Base-by-base conservation (phyloP, 2,329 filamentous ascomycete species). In the Calonectria pauciramosa region DNA sequence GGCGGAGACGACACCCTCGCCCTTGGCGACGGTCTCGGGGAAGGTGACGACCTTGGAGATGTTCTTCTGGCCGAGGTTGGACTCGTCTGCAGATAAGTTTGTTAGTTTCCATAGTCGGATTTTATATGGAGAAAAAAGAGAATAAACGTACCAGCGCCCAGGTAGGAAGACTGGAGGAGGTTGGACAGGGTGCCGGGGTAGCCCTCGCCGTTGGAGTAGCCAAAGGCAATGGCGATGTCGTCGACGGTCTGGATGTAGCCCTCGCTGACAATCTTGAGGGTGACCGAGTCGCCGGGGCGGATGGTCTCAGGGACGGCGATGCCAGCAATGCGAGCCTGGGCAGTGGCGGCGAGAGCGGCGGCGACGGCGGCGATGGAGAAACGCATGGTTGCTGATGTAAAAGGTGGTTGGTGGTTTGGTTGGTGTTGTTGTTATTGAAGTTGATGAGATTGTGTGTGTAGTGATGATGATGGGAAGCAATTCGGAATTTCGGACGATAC, bases 171-270 rank as follows among this genome's bases (percentile, higher is more conserved):
- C 8, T 74, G 71, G 4, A 81, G 36, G 23, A 82, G 78, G 7
- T 56, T 74, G 52, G 85, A 84, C 1, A 88, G 76, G 0, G 81
- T 75, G 16, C 74, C 77, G 0, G 79, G 78, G 78, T 80, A 84
- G 3, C 70, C 82, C 7, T 78, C 72, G 10, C 59, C 72, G 2
- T 79, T 66, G 8, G 74, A 60, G 75, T 83, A 84, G 26, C 87
- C 88, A 74, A 88, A 88, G 44, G 87, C 86, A 20, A 88, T 83
- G 47, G 87, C 83, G 5, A 89, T 81, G 72, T 89, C 87, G 77
- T 84, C 80, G 49, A 88, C 85, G 69, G 78, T 68, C 80, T 89
- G 87, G 80, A 87, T 86, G 82, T 88, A 88, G 82, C 83, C 83
- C 63, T 85, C 81, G 36, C 84, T 85, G 49, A 83, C 59, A 72